Percentiles rank a stretch among this genome's conserved stretches.
Conservation (phyloP, 176 grass and related monocot species). For the Bolboschoenus planiculmis region DNA sequence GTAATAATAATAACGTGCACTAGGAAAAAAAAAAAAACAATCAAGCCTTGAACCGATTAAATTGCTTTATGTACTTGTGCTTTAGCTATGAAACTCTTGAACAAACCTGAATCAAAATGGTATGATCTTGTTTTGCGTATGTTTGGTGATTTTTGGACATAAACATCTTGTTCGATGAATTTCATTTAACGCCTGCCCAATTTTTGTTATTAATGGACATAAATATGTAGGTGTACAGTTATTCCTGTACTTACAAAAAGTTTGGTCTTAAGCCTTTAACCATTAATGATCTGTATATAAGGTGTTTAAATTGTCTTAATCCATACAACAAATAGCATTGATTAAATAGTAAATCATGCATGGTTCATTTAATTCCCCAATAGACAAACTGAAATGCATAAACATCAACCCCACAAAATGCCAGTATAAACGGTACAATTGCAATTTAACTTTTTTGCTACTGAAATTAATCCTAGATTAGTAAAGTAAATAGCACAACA, state of each 20-base stretch:
- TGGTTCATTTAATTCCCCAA: too few species aligned
- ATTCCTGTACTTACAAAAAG: too few species aligned
- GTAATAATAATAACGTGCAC: too few species aligned
- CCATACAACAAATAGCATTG: too few species aligned
- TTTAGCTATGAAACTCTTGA: too few species aligned
- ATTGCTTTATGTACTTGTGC: too few species aligned
- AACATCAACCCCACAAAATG: background rate
- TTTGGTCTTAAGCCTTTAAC: too few species aligned
- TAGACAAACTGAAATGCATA: background rate
- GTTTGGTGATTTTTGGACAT: background rate
- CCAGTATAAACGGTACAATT: background rate
- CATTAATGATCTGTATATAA: background rate
- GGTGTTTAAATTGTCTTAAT: background rate
- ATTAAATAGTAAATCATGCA: too few species aligned
- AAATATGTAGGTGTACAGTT: background rate
- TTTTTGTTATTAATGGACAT: background rate
- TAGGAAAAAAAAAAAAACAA: too few species aligned
- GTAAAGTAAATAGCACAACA: background rate
- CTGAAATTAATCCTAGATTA: slow-evolving; percentile 9
- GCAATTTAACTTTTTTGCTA: background rate
- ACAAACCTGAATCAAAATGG: too few species aligned
- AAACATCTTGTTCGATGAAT: background rate
- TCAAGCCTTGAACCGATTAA: too few species aligned
- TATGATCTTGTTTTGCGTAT: too few species aligned
- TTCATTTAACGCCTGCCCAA: background rate